Percentiles rank a stretch among this genome's conserved stretches.
phyloP scores from a whole-genome alignment of 345 rosid species.

The Turritis glabra region DNA sequence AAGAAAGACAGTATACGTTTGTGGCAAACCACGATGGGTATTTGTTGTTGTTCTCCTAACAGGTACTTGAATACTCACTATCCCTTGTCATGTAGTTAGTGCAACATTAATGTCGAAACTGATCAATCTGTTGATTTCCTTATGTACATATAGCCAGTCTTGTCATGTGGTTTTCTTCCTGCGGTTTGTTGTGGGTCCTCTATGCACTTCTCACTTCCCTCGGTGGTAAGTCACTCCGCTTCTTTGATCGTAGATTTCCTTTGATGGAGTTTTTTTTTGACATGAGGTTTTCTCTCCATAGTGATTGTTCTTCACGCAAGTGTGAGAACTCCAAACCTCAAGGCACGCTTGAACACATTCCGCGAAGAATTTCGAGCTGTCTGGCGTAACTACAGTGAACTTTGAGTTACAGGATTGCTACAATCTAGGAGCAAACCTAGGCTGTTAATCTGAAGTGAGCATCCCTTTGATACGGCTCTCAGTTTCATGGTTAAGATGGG shows the following conservation, averaged over 20 bases:
- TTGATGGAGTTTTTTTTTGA: conserved; percentile 14
- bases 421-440: conserved; percentile 5
- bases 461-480: not conserved
- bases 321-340: conserved; percentile 43
- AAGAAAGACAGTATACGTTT: conserved; percentile 40
- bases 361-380: conserved; percentile 46
- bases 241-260: not conserved
- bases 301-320: conserved; percentile 40
- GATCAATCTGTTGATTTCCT: conserved; percentile 22
- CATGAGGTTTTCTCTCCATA: conserved; percentile 6
- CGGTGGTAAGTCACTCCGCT: conserved; percentile 12
- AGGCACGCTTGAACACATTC: conserved; percentile 44
- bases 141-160: conserved; percentile 34
- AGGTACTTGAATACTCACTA: conserved; percentile 27
- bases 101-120: conserved; percentile 7
- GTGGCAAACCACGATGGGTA: conserved; percentile 45
- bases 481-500: conserved; percentile 13
- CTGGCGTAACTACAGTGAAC: conserved; percentile 45
- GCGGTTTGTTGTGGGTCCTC: conserved; percentile 40
- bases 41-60: conserved; percentile 25
- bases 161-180: conserved; percentile 43
- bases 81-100: not conserved
- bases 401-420: conserved; percentile 13
- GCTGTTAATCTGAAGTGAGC: not conserved
- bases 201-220: conserved; percentile 37